Evolutionary conservation across 352 stramenopile species (phyloP).

Genomic region (Phytophthora ohioensis): DNA sequence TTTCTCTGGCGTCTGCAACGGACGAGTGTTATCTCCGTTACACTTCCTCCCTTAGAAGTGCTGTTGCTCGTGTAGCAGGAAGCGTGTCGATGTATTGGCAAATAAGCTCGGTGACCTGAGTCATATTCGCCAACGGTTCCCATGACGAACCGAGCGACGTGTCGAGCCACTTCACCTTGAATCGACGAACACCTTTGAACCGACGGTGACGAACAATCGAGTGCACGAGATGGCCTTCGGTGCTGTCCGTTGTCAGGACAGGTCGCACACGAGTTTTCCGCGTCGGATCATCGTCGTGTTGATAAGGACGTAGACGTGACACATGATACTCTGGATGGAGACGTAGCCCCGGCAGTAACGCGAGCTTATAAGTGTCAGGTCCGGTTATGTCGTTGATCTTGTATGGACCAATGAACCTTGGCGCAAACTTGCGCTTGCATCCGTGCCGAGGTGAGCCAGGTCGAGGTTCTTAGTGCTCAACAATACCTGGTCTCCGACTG

Average conservation of each 20-base stretch:
- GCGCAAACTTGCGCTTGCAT: conserved; percentile 24
- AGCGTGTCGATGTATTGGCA: too few species aligned
- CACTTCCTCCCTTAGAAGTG: too few species aligned
- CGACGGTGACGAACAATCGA: conserved; percentile 1
- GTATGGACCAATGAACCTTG: conserved; percentile 21
- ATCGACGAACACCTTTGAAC: conserved; percentile 15
- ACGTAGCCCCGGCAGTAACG: conserved; percentile 13
- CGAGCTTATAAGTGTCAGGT: conserved; percentile 21
- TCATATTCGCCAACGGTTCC: background rate
- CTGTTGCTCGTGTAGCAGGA: too few species aligned
- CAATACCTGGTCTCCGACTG: conserved; percentile 7
- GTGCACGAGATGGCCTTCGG: conserved; percentile 18
- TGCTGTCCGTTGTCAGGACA: conserved; percentile 9
- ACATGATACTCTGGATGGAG: conserved; percentile 23
- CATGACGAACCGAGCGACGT: conserved; percentile 23
- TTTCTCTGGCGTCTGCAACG: too few species aligned
- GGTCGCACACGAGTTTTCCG: background rate
- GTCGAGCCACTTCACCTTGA: conserved; percentile 23
- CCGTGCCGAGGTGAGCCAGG: conserved; percentile 5
- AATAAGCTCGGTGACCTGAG: background rate
- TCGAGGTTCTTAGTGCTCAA: conserved; percentile 15
- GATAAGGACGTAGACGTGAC: conserved; percentile 11
- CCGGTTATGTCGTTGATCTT: conserved; percentile 2
- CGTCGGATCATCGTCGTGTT: conserved; percentile 6
- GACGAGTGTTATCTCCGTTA: too few species aligned